Evolutionary conservation across 2,329 filamentous ascomycete species (phyloP).

Genomic region (Calonectria pteridis): DNA sequence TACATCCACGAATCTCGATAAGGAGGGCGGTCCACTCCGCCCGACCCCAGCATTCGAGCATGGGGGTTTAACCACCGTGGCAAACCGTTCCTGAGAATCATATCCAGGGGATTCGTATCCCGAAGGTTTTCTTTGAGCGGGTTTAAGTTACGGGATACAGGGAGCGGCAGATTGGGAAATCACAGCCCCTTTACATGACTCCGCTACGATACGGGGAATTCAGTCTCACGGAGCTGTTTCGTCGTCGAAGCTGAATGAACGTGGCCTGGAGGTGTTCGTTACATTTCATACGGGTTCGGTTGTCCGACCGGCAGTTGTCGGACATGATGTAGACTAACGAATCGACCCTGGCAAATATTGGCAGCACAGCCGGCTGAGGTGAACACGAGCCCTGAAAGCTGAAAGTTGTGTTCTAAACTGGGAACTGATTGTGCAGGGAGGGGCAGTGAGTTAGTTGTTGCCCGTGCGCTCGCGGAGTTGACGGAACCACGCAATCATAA

Average conservation of each 20-base stretch:
- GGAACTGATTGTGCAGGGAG: conserved; percentile 8
- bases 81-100: conserved; percentile 18
- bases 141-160: background rate
- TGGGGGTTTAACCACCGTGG: conserved; percentile 28
- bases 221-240: background rate
- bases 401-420: conserved; percentile 18
- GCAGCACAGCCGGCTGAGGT: conserved; percentile 17
- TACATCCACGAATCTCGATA: conserved; percentile 32
- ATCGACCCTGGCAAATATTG: conserved; percentile 25
- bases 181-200: background rate
- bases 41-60: conserved; percentile 23
- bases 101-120: conserved; percentile 27
- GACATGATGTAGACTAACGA: conserved; percentile 10
- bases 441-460: background rate
- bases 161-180: background rate
- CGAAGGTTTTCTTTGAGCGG: conserved; percentile 8
- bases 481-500: conserved; percentile 6
- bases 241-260: background rate
- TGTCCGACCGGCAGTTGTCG: conserved; percentile 30
- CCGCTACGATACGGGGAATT: background rate
- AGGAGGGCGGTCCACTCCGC: conserved; percentile 30
- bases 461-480: conserved; percentile 27
- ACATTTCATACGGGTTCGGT: conserved; percentile 25
- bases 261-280: conserved; percentile 1
- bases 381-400: conserved; percentile 22